Percentiles rank a stretch among this genome's conserved stretches.
Evolutionary conservation across 2,329 filamentous ascomycete genomes (phyloP).

Genomic region (Anthostomella pinea): DNA sequence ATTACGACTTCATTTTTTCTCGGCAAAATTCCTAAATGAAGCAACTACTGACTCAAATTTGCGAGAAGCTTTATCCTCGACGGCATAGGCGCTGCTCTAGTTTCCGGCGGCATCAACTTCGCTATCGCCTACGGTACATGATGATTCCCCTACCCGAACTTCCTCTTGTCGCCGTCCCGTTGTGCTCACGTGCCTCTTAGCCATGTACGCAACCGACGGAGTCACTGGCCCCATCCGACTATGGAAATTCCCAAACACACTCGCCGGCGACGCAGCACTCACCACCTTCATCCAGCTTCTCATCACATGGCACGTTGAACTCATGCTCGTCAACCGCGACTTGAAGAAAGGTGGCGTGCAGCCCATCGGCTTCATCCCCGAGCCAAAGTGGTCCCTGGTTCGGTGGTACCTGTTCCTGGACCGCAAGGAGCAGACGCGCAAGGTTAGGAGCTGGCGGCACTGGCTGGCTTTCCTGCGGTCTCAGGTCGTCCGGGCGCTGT

Average conservation of each 20-base stretch:
- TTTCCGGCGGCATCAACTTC: slow-evolving; percentile 52
- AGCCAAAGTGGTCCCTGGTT: slow-evolving; percentile 32
- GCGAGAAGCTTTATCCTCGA: slow-evolving; percentile 44
- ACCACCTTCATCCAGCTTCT: slow-evolving; percentile 51
- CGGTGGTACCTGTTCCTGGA: slow-evolving; percentile 47
- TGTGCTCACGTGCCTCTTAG: slow-evolving; percentile 28
- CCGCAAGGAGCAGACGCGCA: slow-evolving; percentile 23
- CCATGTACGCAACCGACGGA: slow-evolving; percentile 45
- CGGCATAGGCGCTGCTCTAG: slow-evolving; percentile 44
- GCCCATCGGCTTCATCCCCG: slow-evolving; percentile 43
- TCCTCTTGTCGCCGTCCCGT: not conserved
- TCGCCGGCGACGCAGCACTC: slow-evolving; percentile 48
- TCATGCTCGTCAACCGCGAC: slow-evolving; percentile 46
- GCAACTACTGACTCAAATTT: too few species aligned
- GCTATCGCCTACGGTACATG: slow-evolving; percentile 48
- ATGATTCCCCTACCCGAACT: not conserved
- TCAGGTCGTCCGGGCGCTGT: slow-evolving; percentile 35
- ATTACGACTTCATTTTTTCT: too few species aligned
- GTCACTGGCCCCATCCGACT: slow-evolving; percentile 35
- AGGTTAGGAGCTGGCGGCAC: slow-evolving; percentile 26
- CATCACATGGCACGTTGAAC: slow-evolving; percentile 51
- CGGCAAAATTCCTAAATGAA: too few species aligned
- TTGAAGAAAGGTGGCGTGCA: slow-evolving; percentile 43
- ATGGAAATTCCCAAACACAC: slow-evolving; percentile 48
- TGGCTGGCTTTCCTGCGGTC: slow-evolving; percentile 35